Evolutionary conservation across 345 rosid genomes (phyloP).

Genomic region (Eucalyptus cloeziana): DNA sequence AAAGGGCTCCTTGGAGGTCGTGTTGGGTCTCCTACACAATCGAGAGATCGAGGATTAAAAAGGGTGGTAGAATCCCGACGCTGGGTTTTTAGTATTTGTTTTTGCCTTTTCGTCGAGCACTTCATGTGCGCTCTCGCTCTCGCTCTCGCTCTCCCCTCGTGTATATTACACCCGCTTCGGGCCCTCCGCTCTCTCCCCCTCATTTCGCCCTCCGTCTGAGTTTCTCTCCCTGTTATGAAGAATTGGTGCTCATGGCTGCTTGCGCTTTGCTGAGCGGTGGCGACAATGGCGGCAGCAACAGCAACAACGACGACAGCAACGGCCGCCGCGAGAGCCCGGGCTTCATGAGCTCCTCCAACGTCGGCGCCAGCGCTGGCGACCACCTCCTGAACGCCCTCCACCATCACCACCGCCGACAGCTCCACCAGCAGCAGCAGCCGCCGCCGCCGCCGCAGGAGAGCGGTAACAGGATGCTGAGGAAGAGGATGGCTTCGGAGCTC

Average conservation of each 20-base stretch:
- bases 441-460: neutral
- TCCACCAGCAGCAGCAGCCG: neutral
- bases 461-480: slow-evolving; percentile 46
- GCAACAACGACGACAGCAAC: neutral
- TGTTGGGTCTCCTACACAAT: neutral
- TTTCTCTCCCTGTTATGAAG: neutral
- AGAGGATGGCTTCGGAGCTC: slow-evolving; percentile 55
- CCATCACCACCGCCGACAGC: neutral
- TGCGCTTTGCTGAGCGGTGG: slow-evolving; percentile 21
- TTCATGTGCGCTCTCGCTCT: neutral
- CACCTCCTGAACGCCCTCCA: neutral
- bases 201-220: neutral
- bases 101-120: neutral
- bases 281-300: neutral
- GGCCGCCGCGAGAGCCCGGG: neutral
- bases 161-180: neutral
- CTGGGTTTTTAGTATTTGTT: neutral
- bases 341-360: neutral
- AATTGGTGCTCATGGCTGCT: slow-evolving; percentile 31
- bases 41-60: neutral
- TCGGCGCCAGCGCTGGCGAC: neutral
- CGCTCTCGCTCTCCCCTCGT: neutral
- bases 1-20: neutral
- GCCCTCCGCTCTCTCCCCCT: neutral
- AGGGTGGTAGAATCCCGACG: neutral